These are phyloP conservation scores for Leccinum truebloodii DNA, from an alignment of 768 basidiomycete genomes.

Conservation along the genomic window DNA sequence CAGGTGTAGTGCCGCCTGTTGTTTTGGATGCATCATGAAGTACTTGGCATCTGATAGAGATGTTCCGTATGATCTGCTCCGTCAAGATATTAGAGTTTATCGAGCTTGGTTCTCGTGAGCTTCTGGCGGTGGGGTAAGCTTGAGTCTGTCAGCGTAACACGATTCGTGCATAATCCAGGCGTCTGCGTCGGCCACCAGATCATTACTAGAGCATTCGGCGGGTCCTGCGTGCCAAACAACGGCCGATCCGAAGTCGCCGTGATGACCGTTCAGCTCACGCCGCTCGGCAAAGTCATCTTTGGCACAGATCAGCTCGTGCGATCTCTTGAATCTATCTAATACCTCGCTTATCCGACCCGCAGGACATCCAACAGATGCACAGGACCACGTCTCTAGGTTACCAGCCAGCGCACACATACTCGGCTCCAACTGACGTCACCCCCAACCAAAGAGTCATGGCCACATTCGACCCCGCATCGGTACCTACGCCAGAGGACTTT, in stretches of 20 bases:
- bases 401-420: constrained; percentile 56
- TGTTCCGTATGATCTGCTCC: no score
- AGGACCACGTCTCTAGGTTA: constrained; percentile 65
- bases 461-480: constrained; percentile 31
- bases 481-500: background rate
- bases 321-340: no score
- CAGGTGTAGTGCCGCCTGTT: no score
- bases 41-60: no score
- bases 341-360: background rate
- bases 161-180: no score
- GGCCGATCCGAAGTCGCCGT: constrained; percentile 65
- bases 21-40: no score
- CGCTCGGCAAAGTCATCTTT: constrained; percentile 69
- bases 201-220: constrained; percentile 74
- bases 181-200: constrained; percentile 82
- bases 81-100: no score
- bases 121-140: constrained; percentile 10
- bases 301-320: constrained; percentile 31
- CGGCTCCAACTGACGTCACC: constrained; percentile 54
- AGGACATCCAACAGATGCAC: constrained; percentile 88
- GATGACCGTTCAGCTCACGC: constrained; percentile 47
- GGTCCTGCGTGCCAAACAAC: constrained; percentile 63
- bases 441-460: constrained; percentile 73
- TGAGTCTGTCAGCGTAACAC: no score
- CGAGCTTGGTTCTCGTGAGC: no score